Evolutionary conservation across 2,329 filamentous ascomycete genomes (phyloP).

Genomic region (Cordyceps javanica): DNA sequence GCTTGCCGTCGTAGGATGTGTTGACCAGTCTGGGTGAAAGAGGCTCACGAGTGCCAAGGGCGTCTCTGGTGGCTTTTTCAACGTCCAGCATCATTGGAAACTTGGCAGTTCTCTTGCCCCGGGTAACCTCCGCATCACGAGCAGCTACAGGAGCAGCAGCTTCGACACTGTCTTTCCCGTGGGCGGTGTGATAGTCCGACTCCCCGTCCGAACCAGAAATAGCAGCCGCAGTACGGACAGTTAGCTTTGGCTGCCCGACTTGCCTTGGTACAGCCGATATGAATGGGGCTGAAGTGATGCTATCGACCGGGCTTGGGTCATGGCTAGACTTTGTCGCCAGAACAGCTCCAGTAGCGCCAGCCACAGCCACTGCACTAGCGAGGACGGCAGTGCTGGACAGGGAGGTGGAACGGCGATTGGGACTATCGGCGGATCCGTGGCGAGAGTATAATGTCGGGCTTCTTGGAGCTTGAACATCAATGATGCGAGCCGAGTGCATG

Average conservation of each 20-base stretch:
- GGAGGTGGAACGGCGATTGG: slow-evolving; percentile 36
- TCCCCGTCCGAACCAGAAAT: slow-evolving; percentile 42
- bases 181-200: slow-evolving; percentile 16
- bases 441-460: slow-evolving; percentile 43
- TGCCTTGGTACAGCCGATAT: slow-evolving; percentile 16
- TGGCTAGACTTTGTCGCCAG: slow-evolving; percentile 22
- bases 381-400: slow-evolving; percentile 35
- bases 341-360: slow-evolving; percentile 10
- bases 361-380: slow-evolving; percentile 16
- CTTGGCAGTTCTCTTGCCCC: background rate
- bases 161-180: slow-evolving; percentile 3
- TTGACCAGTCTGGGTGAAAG: slow-evolving; percentile 11
- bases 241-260: background rate
- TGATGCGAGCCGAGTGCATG: slow-evolving; percentile 50
- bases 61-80: slow-evolving; percentile 6
- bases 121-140: background rate
- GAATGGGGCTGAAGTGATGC: background rate
- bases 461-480: slow-evolving; percentile 48
- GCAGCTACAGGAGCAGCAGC: background rate
- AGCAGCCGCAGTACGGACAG: slow-evolving; percentile 16
- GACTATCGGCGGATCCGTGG: slow-evolving; percentile 40
- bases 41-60: background rate
- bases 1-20: slow-evolving; percentile 9
- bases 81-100: slow-evolving; percentile 7
- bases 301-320: slow-evolving; percentile 35